These are phyloP conservation scores for Larix sibirica DNA, from an alignment of 83 land plant species.

Conservation along the genomic window DNA sequence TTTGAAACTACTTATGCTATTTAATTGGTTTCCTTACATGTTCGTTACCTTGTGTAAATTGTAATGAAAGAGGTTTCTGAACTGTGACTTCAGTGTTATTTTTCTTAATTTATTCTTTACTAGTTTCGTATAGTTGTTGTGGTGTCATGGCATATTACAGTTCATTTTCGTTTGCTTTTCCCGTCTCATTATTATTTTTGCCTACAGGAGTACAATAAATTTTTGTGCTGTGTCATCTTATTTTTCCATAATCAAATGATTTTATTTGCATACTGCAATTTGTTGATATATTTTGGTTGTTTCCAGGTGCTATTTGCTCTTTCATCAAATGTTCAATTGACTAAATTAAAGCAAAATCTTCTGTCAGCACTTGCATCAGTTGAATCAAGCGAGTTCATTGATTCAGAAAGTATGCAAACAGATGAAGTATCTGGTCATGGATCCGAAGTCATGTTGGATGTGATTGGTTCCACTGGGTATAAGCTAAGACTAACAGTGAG, in stretches of 20 bases:
- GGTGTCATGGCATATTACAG: no score
- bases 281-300: background rate
- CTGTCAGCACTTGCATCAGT: background rate
- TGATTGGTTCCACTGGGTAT: background rate
- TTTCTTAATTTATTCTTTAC: no score
- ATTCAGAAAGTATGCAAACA: background rate
- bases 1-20: no score
- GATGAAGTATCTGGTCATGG: background rate
- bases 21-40: no score
- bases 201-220: no score
- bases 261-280: background rate
- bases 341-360: background rate
- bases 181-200: no score
- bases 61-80: no score
- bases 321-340: constrained; percentile 14
- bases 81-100: no score
- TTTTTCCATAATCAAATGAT: background rate
- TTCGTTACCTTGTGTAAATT: no score
- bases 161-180: no score
- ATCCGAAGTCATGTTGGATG: background rate
- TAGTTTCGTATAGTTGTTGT: no score
- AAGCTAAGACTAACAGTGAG: constrained; percentile 6
- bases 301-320: constrained; percentile 11
- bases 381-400: background rate
- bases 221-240: no score